A percentile compares a stretch with the other conserved stretches of the same genome.
These are phyloP conservation scores for Mortierella alpina DNA, from an alignment of 192 early-diverging fungal species.

Conservation along the genomic window DNA sequence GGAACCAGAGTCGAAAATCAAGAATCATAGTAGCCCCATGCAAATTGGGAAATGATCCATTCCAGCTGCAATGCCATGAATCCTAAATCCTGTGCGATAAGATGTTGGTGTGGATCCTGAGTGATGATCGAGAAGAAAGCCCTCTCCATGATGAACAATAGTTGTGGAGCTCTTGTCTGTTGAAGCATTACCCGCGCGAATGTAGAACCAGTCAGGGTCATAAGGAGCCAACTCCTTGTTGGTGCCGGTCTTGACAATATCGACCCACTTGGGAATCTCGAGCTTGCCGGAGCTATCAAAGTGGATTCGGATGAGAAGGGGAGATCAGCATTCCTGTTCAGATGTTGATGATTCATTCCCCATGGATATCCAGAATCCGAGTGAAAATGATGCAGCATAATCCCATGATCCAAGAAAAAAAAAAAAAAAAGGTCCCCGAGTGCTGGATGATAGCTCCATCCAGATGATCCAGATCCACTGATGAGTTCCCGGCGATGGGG, in stretches of 20 bases:
- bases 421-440: too few species aligned
- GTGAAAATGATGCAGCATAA: conserved; percentile 21
- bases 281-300: conserved; percentile 92
- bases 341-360: conserved; percentile 39
- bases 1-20: too few species aligned
- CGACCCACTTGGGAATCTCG: conserved; percentile 98
- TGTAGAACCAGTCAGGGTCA: conserved; percentile 99
- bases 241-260: conserved; percentile 97
- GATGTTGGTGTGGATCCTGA: conserved; percentile 22
- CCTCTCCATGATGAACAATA: neutral
- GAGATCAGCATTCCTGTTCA: neutral
- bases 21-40: too few species aligned
- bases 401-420: conserved; percentile 39
- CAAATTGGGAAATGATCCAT: too few species aligned
- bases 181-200: conserved; percentile 81
- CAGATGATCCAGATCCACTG: neutral
- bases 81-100: neutral
- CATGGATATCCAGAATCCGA: conserved; percentile 3
- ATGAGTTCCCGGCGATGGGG: too few species aligned
- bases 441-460: neutral
- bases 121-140: neutral
- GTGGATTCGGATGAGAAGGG: conserved; percentile 73
- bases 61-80: too few species aligned
- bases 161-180: neutral
- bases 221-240: conserved; percentile 97